phyloP scores from a whole-genome alignment of 169 alveolate species.

The Cryptosporidium sp. region DNA sequence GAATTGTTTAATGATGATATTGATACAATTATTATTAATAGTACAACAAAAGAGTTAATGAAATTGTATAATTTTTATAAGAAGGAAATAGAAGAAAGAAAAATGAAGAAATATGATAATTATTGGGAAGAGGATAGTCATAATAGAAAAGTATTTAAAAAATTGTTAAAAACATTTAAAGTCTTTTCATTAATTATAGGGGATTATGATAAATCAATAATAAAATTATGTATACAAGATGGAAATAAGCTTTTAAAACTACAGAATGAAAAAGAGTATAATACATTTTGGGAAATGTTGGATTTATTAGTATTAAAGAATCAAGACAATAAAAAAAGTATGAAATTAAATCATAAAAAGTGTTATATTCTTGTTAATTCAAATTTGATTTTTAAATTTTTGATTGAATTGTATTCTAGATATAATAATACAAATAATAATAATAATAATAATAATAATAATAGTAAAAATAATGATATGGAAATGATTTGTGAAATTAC shows the following conservation, averaged over 20 bases:
- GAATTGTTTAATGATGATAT: neutral
- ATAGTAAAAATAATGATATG: neutral
- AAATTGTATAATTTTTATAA: no score
- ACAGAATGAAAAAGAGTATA: neutral
- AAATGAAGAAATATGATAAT: neutral
- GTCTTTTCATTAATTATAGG: neutral
- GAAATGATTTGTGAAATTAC: neutral
- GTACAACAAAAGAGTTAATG: neutral
- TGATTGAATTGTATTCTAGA: neutral
- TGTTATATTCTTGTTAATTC: slow-evolving; percentile 14
- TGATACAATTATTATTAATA: no score
- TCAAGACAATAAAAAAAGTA: neutral
- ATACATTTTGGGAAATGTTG: neutral
- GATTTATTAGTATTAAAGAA: neutral
- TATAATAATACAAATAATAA: neutral
- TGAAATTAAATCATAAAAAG: neutral
- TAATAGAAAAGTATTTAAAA: neutral
- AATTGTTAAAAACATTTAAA: neutral
- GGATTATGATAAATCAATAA: neutral
- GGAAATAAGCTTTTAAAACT: neutral
- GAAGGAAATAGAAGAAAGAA: neutral
- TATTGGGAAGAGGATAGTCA: neutral
- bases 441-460: no score
- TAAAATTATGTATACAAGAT: neutral
- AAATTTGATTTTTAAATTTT: slow-evolving; percentile 10